Conservation (phyloP, 106 monocot species). For the Amphibolis antarctica region DNA sequence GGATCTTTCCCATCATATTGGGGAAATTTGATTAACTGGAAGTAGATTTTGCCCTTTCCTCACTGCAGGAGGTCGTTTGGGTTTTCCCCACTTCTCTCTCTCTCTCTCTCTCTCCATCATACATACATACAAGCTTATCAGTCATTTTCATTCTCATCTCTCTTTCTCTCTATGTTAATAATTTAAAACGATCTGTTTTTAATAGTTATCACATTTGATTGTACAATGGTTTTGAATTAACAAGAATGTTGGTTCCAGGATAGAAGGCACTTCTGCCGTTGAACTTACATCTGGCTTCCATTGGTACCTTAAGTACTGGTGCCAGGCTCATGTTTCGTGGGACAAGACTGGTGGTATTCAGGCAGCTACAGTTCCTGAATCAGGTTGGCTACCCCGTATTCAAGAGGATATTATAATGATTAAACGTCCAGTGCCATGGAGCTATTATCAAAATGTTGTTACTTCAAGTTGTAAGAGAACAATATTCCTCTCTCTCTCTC, state of each 20-base stretch:
- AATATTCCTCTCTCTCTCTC: constrained; percentile 1
- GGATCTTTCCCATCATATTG: no score
- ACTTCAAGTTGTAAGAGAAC: constrained; percentile 87
- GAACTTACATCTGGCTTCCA: constrained; percentile 74
- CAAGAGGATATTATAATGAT: constrained; percentile 37
- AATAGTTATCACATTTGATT: background rate
- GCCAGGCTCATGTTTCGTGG: constrained; percentile 92
- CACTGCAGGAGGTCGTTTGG: no score
- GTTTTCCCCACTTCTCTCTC: no score
- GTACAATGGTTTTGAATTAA: background rate
- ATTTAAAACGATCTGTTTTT: background rate
- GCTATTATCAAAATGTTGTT: constrained; percentile 97
- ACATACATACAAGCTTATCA: no score
- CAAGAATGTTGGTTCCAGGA: constrained; percentile 29
- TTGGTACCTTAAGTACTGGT: constrained; percentile 96
- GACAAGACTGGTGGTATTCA: constrained; percentile 94
- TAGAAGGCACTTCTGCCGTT: constrained; percentile 73
- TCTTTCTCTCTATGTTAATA: no score
- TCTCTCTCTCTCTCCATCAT: no score
- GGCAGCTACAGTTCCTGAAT: constrained; percentile 45
- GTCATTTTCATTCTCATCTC: no score
- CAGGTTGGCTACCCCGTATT: constrained; percentile 55
- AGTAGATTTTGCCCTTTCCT: no score
- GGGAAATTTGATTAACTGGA: no score
- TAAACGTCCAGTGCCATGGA: constrained; percentile 84